These are phyloP conservation scores for Senecio squalidus DNA, from an alignment of 140 eudicot species.

Conservation along the genomic window DNA sequence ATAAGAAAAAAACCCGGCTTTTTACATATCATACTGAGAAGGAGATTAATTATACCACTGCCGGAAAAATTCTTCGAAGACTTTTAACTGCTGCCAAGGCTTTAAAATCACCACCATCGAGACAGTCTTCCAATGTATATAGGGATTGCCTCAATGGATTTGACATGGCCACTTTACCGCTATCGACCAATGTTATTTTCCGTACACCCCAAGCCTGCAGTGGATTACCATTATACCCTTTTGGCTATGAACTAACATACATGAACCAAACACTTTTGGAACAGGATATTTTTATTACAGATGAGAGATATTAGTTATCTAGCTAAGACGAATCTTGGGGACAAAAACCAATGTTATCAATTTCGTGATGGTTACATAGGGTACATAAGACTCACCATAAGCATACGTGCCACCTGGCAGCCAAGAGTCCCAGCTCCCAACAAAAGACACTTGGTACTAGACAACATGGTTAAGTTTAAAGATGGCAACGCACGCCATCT, in stretches of 20 bases:
- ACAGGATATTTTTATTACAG: neutral
- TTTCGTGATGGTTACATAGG: neutral
- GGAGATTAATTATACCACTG: slow-evolving; percentile 40
- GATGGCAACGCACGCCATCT: slow-evolving; percentile 95
- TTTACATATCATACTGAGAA: too few relatives aligned
- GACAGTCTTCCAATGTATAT: slow-evolving; percentile 77
- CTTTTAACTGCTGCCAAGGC: slow-evolving; percentile 74
- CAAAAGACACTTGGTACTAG: slow-evolving; percentile 75
- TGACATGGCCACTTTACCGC: slow-evolving; percentile 91
- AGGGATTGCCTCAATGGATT: slow-evolving; percentile 91
- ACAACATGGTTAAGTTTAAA: slow-evolving; percentile 50
- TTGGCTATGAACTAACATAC: neutral
- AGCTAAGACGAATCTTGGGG: neutral
- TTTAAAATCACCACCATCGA: slow-evolving; percentile 76
- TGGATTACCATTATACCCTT: slow-evolving; percentile 7
- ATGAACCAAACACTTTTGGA: neutral
- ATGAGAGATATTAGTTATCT: neutral
- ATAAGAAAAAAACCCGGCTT: neutral
- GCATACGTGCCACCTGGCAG: slow-evolving; percentile 97
- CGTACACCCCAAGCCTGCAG: slow-evolving; percentile 94
- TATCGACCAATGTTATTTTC: slow-evolving; percentile 77
- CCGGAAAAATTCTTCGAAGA: slow-evolving; percentile 64
- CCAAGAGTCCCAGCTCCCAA: slow-evolving; percentile 98
- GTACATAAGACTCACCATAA: slow-evolving; percentile 60
- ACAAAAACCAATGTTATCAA: neutral